These are phyloP conservation scores for Xylariaceae sp. DNA, from an alignment of 2,329 filamentous ascomycete genomes.

Conservation along the genomic window DNA sequence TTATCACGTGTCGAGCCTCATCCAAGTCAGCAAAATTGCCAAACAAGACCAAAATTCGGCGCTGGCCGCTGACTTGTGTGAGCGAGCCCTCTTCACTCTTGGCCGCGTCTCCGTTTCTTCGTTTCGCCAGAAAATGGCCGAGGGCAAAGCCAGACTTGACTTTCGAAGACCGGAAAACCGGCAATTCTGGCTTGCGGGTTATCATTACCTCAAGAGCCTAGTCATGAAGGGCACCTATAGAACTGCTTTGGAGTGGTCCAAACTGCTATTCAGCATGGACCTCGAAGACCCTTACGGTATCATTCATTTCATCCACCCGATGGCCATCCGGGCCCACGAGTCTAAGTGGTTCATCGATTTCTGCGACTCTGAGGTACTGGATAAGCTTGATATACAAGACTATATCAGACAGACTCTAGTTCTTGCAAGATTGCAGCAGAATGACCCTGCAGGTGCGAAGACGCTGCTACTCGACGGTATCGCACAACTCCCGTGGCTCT, in stretches of 20 bases:
- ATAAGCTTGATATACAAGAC: constrained; percentile 38
- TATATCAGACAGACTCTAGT: constrained; percentile 76
- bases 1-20: constrained; percentile 90
- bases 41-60: constrained; percentile 89
- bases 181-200: constrained; percentile 87
- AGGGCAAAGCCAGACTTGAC: constrained; percentile 76
- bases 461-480: constrained; percentile 66
- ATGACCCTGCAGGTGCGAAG: constrained; percentile 64
- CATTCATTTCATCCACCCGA: constrained; percentile 74
- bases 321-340: constrained; percentile 79
- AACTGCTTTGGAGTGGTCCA: constrained; percentile 91
- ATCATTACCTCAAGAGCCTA: constrained; percentile 83
- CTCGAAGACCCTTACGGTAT: constrained; percentile 80
- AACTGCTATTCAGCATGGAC: constrained; percentile 74
- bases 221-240: constrained; percentile 89
- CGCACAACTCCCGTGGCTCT: constrained; percentile 77
- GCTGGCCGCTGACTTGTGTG: constrained; percentile 80
- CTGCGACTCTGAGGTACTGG: constrained; percentile 47
- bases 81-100: constrained; percentile 88
- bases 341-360: constrained; percentile 74
- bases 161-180: constrained; percentile 83
- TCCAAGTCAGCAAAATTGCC: constrained; percentile 89
- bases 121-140: constrained; percentile 72
- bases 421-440: constrained; percentile 71
- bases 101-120: constrained; percentile 83